A percentile compares a stretch with the other conserved stretches of the same genome.
Evolutionary conservation across 208 protist genomes (phyloP).

Genomic region (Wallacemonas rigidus): DNA sequence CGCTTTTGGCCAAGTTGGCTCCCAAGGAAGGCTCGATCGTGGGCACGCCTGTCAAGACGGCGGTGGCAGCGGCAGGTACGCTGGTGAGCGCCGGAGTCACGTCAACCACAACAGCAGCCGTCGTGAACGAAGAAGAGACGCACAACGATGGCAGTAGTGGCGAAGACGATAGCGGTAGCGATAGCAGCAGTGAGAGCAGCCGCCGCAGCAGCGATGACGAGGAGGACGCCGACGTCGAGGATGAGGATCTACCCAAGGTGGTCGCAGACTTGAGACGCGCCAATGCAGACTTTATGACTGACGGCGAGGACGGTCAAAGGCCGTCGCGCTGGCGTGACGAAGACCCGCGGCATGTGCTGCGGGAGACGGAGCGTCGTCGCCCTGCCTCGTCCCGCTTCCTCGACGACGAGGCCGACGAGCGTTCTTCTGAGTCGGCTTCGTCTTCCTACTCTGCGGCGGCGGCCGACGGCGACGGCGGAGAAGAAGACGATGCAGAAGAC

Average conservation of each 20-base stretch:
- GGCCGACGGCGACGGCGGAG: conserved; percentile 27
- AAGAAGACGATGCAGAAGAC: conserved; percentile 24
- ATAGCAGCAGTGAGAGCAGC: neutral
- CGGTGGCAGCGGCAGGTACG: neutral
- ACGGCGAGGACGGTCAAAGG: conserved; percentile 46
- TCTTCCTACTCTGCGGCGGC: neutral
- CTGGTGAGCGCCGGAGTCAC: no score
- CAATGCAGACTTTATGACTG: conserved; percentile 36
- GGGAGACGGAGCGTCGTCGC: conserved; percentile 28
- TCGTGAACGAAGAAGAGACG: no score
- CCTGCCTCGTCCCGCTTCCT: conserved; percentile 51
- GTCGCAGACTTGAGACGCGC: conserved; percentile 58
- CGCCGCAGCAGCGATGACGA: conserved; percentile 30
- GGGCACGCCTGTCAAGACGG: neutral
- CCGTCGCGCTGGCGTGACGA: conserved; percentile 65
- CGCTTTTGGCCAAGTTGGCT: neutral
- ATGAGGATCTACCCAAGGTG: conserved; percentile 63
- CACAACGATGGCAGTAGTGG: no score
- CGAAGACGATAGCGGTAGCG: neutral
- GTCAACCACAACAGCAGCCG: no score
- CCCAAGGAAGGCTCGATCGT: neutral
- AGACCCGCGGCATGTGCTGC: conserved; percentile 39
- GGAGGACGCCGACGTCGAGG: conserved; percentile 20
- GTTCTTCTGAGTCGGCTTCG: conserved; percentile 23
- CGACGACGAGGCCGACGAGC: conserved; percentile 84